These are phyloP conservation scores for Kuraishia capsulata DNA, from an alignment of 805 yeast species.

Conservation along the genomic window DNA sequence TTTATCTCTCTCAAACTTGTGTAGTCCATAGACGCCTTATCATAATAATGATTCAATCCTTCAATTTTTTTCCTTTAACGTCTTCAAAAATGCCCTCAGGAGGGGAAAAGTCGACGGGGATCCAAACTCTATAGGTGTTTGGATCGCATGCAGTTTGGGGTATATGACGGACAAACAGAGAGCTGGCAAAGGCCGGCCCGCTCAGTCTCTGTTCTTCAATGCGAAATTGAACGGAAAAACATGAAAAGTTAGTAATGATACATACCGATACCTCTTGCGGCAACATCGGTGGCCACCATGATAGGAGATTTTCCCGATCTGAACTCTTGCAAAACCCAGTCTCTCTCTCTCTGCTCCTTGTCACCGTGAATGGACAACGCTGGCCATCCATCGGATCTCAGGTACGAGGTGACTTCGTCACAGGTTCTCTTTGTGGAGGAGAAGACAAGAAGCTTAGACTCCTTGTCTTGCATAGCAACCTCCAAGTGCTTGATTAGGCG, in stretches of 20 bases:
- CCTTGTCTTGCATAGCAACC: constrained; percentile 61
- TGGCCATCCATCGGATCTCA: constrained; percentile 97
- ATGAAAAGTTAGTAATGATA: constrained; percentile 16
- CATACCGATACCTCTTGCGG: constrained; percentile 99
- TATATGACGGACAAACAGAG: too few relatives aligned
- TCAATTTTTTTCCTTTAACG: too few relatives aligned
- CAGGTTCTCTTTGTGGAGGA: constrained; percentile 98
- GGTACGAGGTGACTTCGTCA: constrained; percentile 85
- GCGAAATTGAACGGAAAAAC: not conserved
- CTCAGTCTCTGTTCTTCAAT: too few relatives aligned
- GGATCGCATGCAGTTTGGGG: too few relatives aligned
- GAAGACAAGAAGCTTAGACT: constrained; percentile 77
- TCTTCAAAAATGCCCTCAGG: too few relatives aligned
- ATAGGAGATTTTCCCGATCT: constrained; percentile 88
- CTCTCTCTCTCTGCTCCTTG: constrained; percentile 95
- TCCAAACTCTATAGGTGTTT: too few relatives aligned
- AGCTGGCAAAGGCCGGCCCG: too few relatives aligned
- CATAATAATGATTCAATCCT: too few relatives aligned
- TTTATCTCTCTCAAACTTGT: too few relatives aligned
- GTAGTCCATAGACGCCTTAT: too few relatives aligned
- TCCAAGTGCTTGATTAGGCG: constrained; percentile 77
- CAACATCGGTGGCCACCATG: constrained; percentile 99
- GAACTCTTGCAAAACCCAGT: constrained; percentile 95
- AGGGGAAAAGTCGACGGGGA: too few relatives aligned
- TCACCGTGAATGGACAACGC: constrained; percentile 99